Evolutionary conservation across 164 flowering plant genomes (phyloP).

Genomic region (Berberis thunbergii): DNA sequence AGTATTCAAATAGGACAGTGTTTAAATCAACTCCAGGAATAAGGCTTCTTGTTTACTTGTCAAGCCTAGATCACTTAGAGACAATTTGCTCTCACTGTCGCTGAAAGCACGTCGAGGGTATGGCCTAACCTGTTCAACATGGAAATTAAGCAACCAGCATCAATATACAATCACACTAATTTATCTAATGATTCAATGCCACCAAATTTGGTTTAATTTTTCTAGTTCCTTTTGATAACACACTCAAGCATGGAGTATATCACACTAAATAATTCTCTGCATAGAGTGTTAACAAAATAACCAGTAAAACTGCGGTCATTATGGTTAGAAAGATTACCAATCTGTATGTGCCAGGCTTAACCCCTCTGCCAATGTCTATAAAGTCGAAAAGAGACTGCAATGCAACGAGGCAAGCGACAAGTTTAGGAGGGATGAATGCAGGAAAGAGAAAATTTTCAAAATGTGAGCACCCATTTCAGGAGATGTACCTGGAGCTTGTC

Average conservation of each 20-base stretch:
- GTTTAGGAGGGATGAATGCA: too few species aligned
- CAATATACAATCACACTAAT: background rate
- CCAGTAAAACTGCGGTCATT: background rate
- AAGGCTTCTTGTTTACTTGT: conserved; percentile 93
- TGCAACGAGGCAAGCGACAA: background rate
- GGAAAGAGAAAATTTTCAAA: background rate
- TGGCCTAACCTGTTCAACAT: conserved; percentile 71
- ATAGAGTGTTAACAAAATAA: background rate
- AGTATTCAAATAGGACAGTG: background rate
- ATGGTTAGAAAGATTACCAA: conserved; percentile 42
- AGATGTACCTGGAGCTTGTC: conserved; percentile 65
- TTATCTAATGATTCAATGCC: too few species aligned
- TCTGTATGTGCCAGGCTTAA: conserved; percentile 86
- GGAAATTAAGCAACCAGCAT: background rate
- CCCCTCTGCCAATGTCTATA: conserved; percentile 71
- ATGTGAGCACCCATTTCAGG: background rate
- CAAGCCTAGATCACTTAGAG: conserved; percentile 71
- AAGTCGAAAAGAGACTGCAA: conserved; percentile 82
- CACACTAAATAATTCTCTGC: too few species aligned
- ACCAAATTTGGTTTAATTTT: too few species aligned
- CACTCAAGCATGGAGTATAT: too few species aligned
- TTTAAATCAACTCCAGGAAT: conserved; percentile 65
- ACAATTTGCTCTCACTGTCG: conserved; percentile 48
- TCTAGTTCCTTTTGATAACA: too few species aligned
- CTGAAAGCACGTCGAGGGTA: conserved; percentile 79